Conservation (phyloP, 176 grass and related monocot species). For the Canna indica region DNA sequence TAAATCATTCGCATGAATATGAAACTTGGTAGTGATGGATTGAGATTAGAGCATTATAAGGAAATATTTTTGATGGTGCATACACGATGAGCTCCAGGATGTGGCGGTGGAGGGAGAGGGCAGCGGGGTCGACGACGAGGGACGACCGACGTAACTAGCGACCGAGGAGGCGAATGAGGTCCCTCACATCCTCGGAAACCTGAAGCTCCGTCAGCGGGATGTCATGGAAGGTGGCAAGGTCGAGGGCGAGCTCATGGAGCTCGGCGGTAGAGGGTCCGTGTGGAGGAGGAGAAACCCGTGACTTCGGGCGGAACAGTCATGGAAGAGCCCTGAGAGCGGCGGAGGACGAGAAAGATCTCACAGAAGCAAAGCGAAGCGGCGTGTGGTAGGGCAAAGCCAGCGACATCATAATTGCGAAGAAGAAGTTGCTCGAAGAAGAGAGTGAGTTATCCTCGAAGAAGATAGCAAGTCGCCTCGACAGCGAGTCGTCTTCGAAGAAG, state of each 20-base stretch:
- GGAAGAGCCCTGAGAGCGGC: not conserved
- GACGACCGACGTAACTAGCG: not conserved
- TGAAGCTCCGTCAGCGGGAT: not conserved
- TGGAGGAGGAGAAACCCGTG: not conserved
- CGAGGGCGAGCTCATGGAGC: not conserved
- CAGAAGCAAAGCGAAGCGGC: not conserved
- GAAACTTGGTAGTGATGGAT: no score
- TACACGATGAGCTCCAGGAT: constrained; percentile 4
- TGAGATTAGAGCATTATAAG: no score
- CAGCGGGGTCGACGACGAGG: not conserved
- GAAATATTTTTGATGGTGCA: no score
- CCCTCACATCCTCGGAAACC: not conserved
- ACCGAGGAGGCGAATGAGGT: not conserved
- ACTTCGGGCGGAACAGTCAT: not conserved
- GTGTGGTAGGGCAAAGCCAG: not conserved
- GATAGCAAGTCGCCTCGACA: no score
- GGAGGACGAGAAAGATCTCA: constrained; percentile 2
- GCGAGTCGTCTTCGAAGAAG: no score
- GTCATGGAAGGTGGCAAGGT: constrained; percentile 7
- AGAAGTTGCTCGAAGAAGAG: constrained; percentile 13
- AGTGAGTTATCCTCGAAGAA: no score
- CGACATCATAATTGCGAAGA: not conserved
- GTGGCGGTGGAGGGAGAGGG: not conserved
- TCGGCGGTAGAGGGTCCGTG: not conserved
- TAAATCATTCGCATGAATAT: no score